Base-by-base conservation (phyloP, 1,284 basidiomycete genomes). In the Microbotryum lychnidis-dioicae region DNA sequence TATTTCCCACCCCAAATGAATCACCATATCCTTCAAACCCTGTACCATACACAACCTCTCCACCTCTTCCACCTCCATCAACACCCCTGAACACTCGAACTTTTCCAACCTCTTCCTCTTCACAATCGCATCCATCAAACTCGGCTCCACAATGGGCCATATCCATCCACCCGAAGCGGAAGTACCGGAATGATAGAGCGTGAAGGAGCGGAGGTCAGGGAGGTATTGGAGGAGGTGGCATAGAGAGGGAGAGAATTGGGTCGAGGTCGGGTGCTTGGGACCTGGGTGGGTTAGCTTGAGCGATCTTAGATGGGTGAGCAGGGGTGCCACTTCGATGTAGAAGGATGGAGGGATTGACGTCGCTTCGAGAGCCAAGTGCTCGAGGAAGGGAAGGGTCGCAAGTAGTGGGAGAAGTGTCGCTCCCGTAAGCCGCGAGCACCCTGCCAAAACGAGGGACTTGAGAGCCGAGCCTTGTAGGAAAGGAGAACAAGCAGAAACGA, bases 261-360 rank as follows among this genome's bases (percentile, higher is more conserved):
- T 12, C 0, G 60, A 50, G 3, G 51, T 21, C 0, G 62, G 54
- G n/a, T 69, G 67, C 0, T 50, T 54, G 4, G 65, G 67, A 1
- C 67, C 67, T 0, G 67, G 67, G 37, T 69, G 67, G 3, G 67
- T 69, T 23, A 69, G 49, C 49, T 67, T 66, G 57, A 69, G 58
- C 0, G 65, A 66, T 9, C 33, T 18, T 6, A 69, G 58, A 0
- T 14, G 23, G 1, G 48, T 2, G 42, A 69, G 61, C 2, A 47
- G 46, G 0, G 62, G 59, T 0, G 65, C 65, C 8, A 48, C 54
- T 33, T 31, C 37, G 21, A 33, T 9, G 47, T 57, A 66, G 59
- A 63, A 69, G 0, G 25, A 31, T 0, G 67, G 58, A 3, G 60
- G 50, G 55, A 67, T 50, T n/a, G 54, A 42, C n/a, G 65, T 64